Conservation (phyloP, 768 basidiomycete species). For the Podaxis sp. region DNA sequence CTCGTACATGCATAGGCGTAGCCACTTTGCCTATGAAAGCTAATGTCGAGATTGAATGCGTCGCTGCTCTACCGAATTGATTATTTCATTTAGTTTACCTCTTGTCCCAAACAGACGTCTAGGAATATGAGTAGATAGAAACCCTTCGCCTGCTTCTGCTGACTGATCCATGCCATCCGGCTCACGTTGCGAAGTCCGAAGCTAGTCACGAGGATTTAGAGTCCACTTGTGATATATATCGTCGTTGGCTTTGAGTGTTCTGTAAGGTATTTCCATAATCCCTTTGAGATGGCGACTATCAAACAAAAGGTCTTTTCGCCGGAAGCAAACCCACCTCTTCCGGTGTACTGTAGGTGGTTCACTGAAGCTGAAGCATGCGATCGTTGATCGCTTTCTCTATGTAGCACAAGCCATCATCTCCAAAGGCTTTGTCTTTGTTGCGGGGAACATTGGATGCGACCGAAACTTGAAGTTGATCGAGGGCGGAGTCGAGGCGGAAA, state of each 20-base stretch:
- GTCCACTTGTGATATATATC: neutral
- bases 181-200: neutral
- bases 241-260: neutral
- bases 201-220: neutral
- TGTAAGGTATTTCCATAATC: neutral
- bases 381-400: neutral
- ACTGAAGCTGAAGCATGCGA: neutral
- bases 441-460: conserved; percentile 19
- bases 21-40: conserved; percentile 50
- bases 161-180: neutral
- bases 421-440: conserved; percentile 19
- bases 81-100: neutral
- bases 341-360: conserved; percentile 9
- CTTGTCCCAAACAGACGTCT: neutral
- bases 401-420: conserved; percentile 20
- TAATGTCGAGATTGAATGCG: conserved; percentile 62
- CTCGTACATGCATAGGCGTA: conserved; percentile 61
- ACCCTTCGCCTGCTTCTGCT: neutral
- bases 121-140: neutral
- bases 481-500: conserved; percentile 19
- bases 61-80: conserved; percentile 35
- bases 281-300: neutral
- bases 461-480: conserved; percentile 17
- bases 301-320: conserved; percentile 14
- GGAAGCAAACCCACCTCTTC: conserved; percentile 15